These are phyloP conservation scores for Aphanoascus verrucosus DNA, from an alignment of 2,329 filamentous ascomycete species.

Conservation along the genomic window DNA sequence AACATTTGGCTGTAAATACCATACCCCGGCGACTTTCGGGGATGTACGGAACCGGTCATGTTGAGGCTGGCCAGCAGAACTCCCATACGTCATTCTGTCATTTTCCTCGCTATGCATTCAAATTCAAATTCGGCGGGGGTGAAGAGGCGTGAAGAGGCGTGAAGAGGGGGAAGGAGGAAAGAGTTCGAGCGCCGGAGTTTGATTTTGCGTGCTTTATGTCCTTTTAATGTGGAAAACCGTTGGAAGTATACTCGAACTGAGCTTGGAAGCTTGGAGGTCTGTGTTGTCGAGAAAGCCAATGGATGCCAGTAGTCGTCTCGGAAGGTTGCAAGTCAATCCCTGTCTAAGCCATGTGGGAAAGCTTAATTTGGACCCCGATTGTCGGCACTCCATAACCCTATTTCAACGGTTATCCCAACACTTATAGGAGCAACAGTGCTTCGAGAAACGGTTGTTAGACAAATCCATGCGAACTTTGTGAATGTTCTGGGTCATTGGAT, in stretches of 20 bases:
- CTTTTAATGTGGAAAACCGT: not conserved
- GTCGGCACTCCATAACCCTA: too few species aligned
- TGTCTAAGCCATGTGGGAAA: too few species aligned
- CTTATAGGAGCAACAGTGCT: not conserved
- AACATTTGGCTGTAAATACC: not conserved
- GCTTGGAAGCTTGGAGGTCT: not conserved
- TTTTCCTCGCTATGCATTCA: not conserved
- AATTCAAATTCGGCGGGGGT: not conserved
- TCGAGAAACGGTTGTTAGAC: too few species aligned
- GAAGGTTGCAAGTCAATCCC: too few species aligned
- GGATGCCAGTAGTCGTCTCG: not conserved
- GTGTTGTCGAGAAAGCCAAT: not conserved
- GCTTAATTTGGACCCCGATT: too few species aligned
- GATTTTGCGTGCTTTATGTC: not conserved
- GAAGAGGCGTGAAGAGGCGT: too few species aligned
- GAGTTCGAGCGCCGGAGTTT: not conserved
- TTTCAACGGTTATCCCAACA: too few species aligned
- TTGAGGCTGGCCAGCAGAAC: not conserved
- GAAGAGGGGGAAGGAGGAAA: too few species aligned
- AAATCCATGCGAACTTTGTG: too few species aligned
- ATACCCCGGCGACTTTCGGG: not conserved
- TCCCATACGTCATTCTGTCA: conserved; percentile 7
- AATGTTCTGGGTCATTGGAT: not conserved
- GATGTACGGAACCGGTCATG: not conserved
- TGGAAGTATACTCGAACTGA: not conserved